Evolutionary conservation across 2,329 filamentous ascomycete species (phyloP), one percentile per base, ranked within the genome.

Genomic region (Aspergillus puulaauensis): DNA sequence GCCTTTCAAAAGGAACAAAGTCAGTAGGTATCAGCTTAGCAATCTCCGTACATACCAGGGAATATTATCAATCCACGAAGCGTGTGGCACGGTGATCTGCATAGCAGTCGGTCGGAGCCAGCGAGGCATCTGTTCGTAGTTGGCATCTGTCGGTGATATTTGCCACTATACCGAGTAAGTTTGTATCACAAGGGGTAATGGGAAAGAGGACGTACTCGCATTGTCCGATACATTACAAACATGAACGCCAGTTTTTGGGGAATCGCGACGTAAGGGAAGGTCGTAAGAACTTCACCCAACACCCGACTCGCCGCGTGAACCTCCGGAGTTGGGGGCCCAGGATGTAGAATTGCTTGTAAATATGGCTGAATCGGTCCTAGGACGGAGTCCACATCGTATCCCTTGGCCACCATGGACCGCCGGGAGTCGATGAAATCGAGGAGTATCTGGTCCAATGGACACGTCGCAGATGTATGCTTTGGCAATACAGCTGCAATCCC

Each of bases 41-140:
- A 21, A 21, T 21, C 21, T 3, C 21, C 1, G 7, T 14, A 41
- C 52, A 23, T 40, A 55, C 52, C 52, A 55, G 8, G 52, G 52
- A 15, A 55, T 55, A 17, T 55, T 55, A 27, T 55, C 52, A 27
- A 55, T 55, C 52, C 52, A 55, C 2, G 52, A 35, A 2, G 52
- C 17, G 49, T 55, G 52, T 7, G 52, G 52, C 3, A 55, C 45
- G 12, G 52, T 49, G 17, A 55, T 55, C 19, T 55, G 52, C 4
- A 24, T 41, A 0, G 35, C 52, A 6, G 52, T 55, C 3, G 52
- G 52, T 21, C 52, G 52, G 15, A 55, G 33, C 52, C 52, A 55
- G 2, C 27, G 33, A 7, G 52, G 52, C 45, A 55, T 41, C n/a
- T 44, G 5, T 23, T 41, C 35, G 37, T 52, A 52, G 9, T 14